Evolutionary conservation across 768 basidiomycete species (phyloP).

Genomic region (Leccinum longicurvipes): DNA sequence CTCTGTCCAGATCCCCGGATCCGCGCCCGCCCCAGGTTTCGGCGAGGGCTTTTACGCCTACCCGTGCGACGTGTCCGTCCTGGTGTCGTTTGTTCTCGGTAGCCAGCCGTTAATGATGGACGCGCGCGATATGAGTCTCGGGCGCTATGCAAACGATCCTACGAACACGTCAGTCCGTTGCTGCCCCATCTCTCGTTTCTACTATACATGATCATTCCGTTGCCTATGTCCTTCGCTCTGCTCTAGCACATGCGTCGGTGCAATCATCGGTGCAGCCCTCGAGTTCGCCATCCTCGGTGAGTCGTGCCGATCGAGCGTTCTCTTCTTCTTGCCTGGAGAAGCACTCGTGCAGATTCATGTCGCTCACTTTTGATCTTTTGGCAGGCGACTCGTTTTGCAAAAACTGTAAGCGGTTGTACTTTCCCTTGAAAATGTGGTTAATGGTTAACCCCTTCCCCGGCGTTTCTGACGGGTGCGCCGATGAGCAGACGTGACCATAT

Average conservation of each 20-base stretch:
- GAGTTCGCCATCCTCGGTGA: conserved; percentile 19
- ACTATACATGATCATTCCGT: too few relatives aligned
- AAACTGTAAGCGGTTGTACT: conserved; percentile 48
- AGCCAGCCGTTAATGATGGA: conserved; percentile 40
- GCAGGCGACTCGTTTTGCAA: conserved; percentile 61
- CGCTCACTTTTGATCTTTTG: background rate
- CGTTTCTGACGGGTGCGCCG: background rate
- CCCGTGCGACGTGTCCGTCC: conserved; percentile 42
- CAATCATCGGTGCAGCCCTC: conserved; percentile 41
- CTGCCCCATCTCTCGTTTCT: background rate
- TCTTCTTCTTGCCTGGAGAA: background rate
- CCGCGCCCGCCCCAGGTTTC: conserved; percentile 38
- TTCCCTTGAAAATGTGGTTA: too few relatives aligned
- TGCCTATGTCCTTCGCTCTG: background rate
- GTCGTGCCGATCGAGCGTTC: too few relatives aligned
- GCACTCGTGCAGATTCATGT: too few relatives aligned
- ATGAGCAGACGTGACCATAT: conserved; percentile 53
- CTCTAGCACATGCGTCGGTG: conserved; percentile 51
- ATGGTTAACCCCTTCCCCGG: background rate
- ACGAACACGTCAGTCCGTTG: background rate
- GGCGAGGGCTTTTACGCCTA: conserved; percentile 52
- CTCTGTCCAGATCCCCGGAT: conserved; percentile 48
- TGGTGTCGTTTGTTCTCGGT: conserved; percentile 45
- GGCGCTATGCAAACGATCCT: conserved; percentile 32
- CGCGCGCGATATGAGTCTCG: conserved; percentile 55